Evolutionary conservation across 1,139 yeast genomes (phyloP), one percentile per base, ranked within the genome.

Genomic region (Kazachstania sp.): DNA sequence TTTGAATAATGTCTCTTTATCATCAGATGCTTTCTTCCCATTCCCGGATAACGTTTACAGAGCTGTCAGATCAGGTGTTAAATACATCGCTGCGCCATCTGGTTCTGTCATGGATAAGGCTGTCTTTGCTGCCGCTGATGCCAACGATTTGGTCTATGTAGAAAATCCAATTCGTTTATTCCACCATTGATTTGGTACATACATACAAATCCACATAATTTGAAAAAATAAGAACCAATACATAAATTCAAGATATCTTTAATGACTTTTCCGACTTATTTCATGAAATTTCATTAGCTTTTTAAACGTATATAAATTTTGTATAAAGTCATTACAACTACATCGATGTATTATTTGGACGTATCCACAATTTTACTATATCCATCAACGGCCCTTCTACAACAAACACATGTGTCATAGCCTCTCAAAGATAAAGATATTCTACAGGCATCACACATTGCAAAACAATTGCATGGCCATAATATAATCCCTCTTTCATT

Each of bases 11-110:
- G 98, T 92, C 51, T 88, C 97, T 7, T 76, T 88, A 60, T 84
- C 97, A 15, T 87, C 97, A 3, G 98, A 92, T 68, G 98, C 98
- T 34, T 92, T 92, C 80, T 92, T 92, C 95, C 98, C 98, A 72
- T 92, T 92, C 94, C 95, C 97, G 56, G 98, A 92, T 71, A 92
- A 92, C 64, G 96, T 92, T 58, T 87, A 90, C 79, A 81, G 98
- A 70, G 97, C 97, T 53, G 97, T 83, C 48, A 82, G 86, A 74
- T 84, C 95, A 19, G 98, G 98, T 68, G 98, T 88, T 61, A 87
- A 86, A 71, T 92, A 74, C 73, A 77, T 92, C 64, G 95, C 96
- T 61, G 98, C 98, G 46, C 95, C 98, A 52, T 79, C 95, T 46
- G 98, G 98, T 46, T 86, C 96, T 18, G 97, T 92, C 54, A 92